Conservation (phyloP, 2,329 filamentous ascomycete genomes). For the Verticillium tricorpus region DNA sequence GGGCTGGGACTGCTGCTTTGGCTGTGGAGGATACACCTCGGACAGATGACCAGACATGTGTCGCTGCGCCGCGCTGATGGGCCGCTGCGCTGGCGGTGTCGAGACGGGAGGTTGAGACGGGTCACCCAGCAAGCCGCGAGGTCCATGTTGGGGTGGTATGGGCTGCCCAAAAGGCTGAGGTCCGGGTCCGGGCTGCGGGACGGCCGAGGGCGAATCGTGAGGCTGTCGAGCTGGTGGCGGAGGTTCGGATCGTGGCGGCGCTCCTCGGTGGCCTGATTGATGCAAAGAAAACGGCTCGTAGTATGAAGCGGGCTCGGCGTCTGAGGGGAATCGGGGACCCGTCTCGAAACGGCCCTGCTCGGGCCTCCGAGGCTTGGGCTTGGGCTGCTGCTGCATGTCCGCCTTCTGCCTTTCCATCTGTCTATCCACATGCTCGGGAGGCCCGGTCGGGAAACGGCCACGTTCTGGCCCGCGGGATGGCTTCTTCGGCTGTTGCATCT, state of each 20-base stretch:
- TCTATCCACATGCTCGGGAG: constrained; percentile 15
- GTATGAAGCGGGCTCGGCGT: constrained; percentile 37
- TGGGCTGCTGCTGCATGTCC: constrained; percentile 23
- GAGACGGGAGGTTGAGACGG: constrained; percentile 24
- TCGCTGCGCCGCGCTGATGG: constrained; percentile 14
- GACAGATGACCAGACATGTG: constrained; percentile 22
- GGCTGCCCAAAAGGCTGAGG: constrained; percentile 29
- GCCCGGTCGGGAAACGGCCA: constrained; percentile 17
- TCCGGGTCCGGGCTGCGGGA: background rate
- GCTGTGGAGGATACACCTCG: constrained; percentile 26
- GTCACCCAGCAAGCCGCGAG: constrained; percentile 35
- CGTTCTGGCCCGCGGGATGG: constrained; percentile 18
- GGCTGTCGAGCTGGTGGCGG: background rate
- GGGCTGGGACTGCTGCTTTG: constrained; percentile 20
- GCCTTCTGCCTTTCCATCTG: constrained; percentile 24
- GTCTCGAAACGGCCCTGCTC: background rate
- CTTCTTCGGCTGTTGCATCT: constrained; percentile 18
- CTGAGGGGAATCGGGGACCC: constrained; percentile 15
- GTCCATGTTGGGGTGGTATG: constrained; percentile 33
- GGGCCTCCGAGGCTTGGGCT: constrained; percentile 7
- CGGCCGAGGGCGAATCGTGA: background rate
- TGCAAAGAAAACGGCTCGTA: background rate
- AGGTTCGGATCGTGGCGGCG: background rate
- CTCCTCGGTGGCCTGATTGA: background rate
- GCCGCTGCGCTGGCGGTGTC: constrained; percentile 19